Percentiles rank a stretch among this genome's conserved stretches.
Conservation (phyloP, 2,329 filamentous ascomycete genomes). For the Fusarium miscanthi region DNA sequence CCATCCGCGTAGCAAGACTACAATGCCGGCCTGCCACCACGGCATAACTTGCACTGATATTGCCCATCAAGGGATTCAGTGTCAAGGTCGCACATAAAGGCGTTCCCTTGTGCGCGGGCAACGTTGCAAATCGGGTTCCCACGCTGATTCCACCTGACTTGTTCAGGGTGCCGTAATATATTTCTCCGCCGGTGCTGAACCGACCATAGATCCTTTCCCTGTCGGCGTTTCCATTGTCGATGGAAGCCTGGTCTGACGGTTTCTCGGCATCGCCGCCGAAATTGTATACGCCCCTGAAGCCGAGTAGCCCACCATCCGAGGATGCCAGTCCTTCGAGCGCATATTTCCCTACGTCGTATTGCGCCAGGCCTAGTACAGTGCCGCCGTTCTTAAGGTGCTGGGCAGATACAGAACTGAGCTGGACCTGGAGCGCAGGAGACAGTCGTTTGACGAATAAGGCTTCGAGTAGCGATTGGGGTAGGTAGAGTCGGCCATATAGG, state of each 20-base stretch:
- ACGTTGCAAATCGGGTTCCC: constrained; percentile 87
- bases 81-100: constrained; percentile 95
- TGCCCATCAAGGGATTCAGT: constrained; percentile 93
- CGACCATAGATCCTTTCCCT: constrained; percentile 78
- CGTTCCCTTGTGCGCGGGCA: constrained; percentile 83
- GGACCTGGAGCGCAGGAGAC: constrained; percentile 80
- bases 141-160: constrained; percentile 93
- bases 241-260: constrained; percentile 23
- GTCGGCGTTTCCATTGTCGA: constrained; percentile 49
- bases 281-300: constrained; percentile 91
- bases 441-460: constrained; percentile 84
- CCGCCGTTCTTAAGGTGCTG: constrained; percentile 78
- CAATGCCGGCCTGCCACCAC: constrained; percentile 86
- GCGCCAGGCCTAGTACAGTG: constrained; percentile 76
- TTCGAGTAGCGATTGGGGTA: constrained; percentile 87
- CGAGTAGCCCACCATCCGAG: constrained; percentile 90
- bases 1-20: constrained; percentile 88
- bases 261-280: constrained; percentile 78
- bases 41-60: constrained; percentile 89
- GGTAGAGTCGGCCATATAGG: constrained; percentile 81
- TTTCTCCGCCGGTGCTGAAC: constrained; percentile 89
- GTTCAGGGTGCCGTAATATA: constrained; percentile 95
- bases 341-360: constrained; percentile 89
- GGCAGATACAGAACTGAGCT: constrained; percentile 82
- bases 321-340: constrained; percentile 91